A percentile compares a stretch with the other conserved stretches of the same genome.
Conservation (phyloP, 441 rosid species). For the Adansonia madagascariensis region DNA sequence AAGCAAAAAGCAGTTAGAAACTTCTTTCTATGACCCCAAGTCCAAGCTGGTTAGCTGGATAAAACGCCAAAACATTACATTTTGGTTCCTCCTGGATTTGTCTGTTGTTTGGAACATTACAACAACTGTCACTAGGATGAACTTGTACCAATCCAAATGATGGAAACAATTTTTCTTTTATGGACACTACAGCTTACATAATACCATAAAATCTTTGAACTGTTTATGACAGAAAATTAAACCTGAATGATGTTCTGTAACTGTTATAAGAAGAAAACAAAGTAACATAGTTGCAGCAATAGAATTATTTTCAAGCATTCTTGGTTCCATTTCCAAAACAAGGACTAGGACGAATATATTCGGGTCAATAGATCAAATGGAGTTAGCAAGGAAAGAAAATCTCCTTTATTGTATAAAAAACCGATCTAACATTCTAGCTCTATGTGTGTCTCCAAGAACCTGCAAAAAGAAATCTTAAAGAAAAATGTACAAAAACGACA, state of each 20-base stretch:
- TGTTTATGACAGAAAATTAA: neutral
- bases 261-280: neutral
- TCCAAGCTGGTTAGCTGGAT: constrained; percentile 13
- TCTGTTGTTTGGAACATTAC: constrained; percentile 9
- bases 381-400: neutral
- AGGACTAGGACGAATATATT: too few relatives aligned
- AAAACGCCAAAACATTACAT: neutral
- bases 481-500: neutral
- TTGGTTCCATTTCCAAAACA: neutral
- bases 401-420: neutral
- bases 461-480: constrained; percentile 1
- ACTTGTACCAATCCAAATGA: neutral
- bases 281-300: neutral
- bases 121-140: constrained; percentile 4
- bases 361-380: neutral
- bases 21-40: neutral
- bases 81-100: constrained; percentile 9
- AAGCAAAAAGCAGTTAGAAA: neutral
- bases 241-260: neutral
- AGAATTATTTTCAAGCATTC: too few relatives aligned
- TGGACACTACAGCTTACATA: neutral
- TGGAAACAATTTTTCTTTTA: neutral
- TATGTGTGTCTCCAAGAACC: constrained; percentile 22
- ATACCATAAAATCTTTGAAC: neutral
- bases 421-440: constrained; percentile 6